Base-by-base conservation (phyloP, 306 rosid species). In the Begonia masoniana region DNA sequence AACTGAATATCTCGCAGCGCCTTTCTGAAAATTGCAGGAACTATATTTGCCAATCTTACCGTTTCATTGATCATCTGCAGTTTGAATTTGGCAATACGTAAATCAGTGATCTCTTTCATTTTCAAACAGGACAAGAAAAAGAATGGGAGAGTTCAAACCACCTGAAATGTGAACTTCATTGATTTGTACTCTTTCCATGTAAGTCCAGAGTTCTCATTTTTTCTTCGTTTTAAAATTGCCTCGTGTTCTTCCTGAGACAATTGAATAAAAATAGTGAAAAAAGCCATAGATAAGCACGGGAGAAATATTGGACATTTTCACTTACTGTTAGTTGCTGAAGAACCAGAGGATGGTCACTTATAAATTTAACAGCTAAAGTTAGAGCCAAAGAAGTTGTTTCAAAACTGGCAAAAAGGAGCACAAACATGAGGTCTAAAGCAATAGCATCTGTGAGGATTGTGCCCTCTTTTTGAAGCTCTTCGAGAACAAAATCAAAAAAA, bases 101-200 rank as follows among this genome's bases (percentile, higher is more conserved):
- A 47, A 11, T 54, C 10, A 47, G 15, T 47, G 62, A 58, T 13
- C 31, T 13, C 48, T 35, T 15, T 24, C 15, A 35, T 11, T 24
- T 14, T 49, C 50, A 19, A 47, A 47, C 46, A n/a, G 43, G 35
- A 19, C 23, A 8, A 56, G 52, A 12, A 52, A 52, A 51, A 31
- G 39, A n/a, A n/a, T n/a, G n/a, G n/a, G n/a, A n/a, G n/a, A n/a
- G n/a, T n/a, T n/a, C n/a, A n/a, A n/a, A n/a, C n/a, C n/a, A 85
- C 97, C 92, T 85, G 94, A 70, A 81, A 80, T 70, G 99, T 91
- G 64, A 68, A 86, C 62, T 74, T 81, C 99, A 91, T 91, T 63
- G 99, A 86, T 77, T 85, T 91, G 82, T 91, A 91, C 71, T 91
- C 99, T 71, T 80, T 74, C 99, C 99, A 91, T 24, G 93, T 77